These are phyloP conservation scores for Lecanosticta acicola DNA, from an alignment of 2,329 filamentous ascomycete genomes.

Conservation along the genomic window DNA sequence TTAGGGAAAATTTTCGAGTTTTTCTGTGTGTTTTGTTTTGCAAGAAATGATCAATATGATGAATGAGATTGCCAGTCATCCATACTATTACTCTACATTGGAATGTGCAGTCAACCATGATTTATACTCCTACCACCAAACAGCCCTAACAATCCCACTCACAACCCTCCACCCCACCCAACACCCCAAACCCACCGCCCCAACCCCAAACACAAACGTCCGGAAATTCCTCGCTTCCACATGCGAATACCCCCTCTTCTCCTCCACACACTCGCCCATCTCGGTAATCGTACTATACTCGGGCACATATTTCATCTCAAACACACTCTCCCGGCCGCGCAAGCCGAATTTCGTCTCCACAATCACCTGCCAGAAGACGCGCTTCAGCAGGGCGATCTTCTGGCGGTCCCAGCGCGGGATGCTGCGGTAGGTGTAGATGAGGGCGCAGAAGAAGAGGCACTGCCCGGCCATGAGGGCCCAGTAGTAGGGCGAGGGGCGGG, in stretches of 20 bases:
- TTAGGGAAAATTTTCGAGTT: background rate
- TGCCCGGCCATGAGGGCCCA: slow-evolving; percentile 57
- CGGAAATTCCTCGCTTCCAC: slow-evolving; percentile 47
- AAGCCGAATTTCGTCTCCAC: slow-evolving; percentile 61
- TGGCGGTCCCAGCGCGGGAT: slow-evolving; percentile 46
- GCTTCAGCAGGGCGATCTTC: slow-evolving; percentile 49
- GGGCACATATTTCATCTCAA: slow-evolving; percentile 56
- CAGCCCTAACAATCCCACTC: slow-evolving; percentile 13
- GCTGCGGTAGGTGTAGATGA: slow-evolving; percentile 49
- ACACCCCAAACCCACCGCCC: slow-evolving; percentile 19
- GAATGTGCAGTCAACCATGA: too few species aligned
- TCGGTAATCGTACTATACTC: slow-evolving; percentile 40
- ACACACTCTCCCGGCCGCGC: slow-evolving; percentile 54
- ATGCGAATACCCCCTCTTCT: slow-evolving; percentile 34
- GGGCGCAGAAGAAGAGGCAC: slow-evolving; percentile 58
- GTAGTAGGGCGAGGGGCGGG: slow-evolving; percentile 53
- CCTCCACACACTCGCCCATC: slow-evolving; percentile 40
- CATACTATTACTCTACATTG: too few species aligned
- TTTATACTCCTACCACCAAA: slow-evolving; percentile 17
- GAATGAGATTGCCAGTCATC: too few species aligned
- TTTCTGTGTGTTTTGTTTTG: too few species aligned
- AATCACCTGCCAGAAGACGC: slow-evolving; percentile 54
- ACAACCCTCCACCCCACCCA: slow-evolving; percentile 19
- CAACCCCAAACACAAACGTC: slow-evolving; percentile 38
- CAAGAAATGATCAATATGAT: too few species aligned